Conservation (phyloP, 441 rosid genomes). For the Pelargonium exstipulatum region DNA sequence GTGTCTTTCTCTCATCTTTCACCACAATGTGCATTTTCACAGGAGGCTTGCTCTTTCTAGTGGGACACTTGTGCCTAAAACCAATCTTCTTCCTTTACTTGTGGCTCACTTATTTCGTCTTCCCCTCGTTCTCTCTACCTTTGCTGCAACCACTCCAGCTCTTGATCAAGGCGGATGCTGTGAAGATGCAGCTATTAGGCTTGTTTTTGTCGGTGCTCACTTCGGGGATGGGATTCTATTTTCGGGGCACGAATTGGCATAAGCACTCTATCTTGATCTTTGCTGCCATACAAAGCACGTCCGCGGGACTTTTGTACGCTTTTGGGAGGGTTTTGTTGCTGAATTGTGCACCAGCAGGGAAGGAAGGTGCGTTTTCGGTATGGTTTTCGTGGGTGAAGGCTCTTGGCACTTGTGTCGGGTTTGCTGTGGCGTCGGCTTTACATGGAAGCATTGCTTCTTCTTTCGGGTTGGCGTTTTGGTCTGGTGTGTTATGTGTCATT, state of each 20-base stretch:
- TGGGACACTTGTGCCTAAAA: slow-evolving; percentile 43
- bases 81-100: slow-evolving; percentile 34
- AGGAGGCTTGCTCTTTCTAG: slow-evolving; percentile 32
- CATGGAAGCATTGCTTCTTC: slow-evolving; percentile 33
- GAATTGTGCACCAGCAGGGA: slow-evolving; percentile 46
- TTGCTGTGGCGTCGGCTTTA: slow-evolving; percentile 38
- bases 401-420: slow-evolving; percentile 44
- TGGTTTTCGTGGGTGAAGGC: slow-evolving; percentile 45
- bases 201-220: slow-evolving; percentile 38
- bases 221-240: slow-evolving; percentile 42
- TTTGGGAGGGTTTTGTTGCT: slow-evolving; percentile 41
- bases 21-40: slow-evolving; percentile 52
- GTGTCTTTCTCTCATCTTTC: slow-evolving; percentile 39
- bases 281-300: slow-evolving; percentile 45
- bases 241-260: slow-evolving; percentile 32
- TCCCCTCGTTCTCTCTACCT: slow-evolving; percentile 42
- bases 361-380: slow-evolving; percentile 44
- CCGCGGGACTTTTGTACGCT: slow-evolving; percentile 39
- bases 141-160: slow-evolving; percentile 41
- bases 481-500: slow-evolving; percentile 23
- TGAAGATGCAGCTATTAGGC: slow-evolving; percentile 50
- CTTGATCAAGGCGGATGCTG: slow-evolving; percentile 27
- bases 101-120: slow-evolving; percentile 41
- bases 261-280: slow-evolving; percentile 31
- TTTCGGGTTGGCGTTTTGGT: slow-evolving; percentile 35